These are phyloP conservation scores for Waitea zeae DNA, from an alignment of 1,284 basidiomycete species.

Conservation along the genomic window DNA sequence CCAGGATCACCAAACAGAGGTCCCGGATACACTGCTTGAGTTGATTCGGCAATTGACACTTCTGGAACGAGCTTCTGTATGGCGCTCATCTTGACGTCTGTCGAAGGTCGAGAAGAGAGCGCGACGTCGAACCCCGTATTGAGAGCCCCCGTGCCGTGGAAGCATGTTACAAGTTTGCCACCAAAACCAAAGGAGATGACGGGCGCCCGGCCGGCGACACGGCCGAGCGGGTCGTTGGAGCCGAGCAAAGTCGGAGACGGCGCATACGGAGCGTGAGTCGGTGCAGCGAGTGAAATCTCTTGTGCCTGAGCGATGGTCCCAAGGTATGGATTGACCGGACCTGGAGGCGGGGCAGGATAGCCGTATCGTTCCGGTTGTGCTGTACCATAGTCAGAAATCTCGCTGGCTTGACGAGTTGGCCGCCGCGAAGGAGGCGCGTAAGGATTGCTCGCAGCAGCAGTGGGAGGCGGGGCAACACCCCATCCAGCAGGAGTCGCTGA, in stretches of 20 bases:
- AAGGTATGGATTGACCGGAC: constrained; percentile 7
- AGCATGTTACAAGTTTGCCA: constrained; percentile 73
- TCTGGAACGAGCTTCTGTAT: constrained; percentile 47
- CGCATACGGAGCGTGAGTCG: constrained; percentile 38
- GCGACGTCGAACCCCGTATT: constrained; percentile 66
- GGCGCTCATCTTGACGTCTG: constrained; percentile 46
- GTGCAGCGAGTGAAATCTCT: constrained; percentile 24
- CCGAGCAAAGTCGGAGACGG: constrained; percentile 65
- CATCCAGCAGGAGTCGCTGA: background rate
- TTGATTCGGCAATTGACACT: constrained; percentile 39
- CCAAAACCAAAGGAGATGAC: constrained; percentile 83
- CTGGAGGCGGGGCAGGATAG: background rate
- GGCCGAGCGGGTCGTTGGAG: constrained; percentile 68
- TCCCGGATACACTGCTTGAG: constrained; percentile 58
- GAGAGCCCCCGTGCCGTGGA: constrained; percentile 54
- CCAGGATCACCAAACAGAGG: constrained; percentile 71
- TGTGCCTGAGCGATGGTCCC: too few species aligned
- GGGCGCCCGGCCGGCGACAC: constrained; percentile 58
- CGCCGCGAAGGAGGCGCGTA: constrained; percentile 1
- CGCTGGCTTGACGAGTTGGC: constrained; percentile 1
- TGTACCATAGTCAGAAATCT: constrained; percentile 1
- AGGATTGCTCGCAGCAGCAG: background rate
- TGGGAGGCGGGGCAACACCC: background rate
- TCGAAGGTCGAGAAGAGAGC: constrained; percentile 50
- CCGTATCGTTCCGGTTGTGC: background rate